phyloP scores from a whole-genome alignment of 768 basidiomycete species.

The Termitomyces bulborhizus region DNA sequence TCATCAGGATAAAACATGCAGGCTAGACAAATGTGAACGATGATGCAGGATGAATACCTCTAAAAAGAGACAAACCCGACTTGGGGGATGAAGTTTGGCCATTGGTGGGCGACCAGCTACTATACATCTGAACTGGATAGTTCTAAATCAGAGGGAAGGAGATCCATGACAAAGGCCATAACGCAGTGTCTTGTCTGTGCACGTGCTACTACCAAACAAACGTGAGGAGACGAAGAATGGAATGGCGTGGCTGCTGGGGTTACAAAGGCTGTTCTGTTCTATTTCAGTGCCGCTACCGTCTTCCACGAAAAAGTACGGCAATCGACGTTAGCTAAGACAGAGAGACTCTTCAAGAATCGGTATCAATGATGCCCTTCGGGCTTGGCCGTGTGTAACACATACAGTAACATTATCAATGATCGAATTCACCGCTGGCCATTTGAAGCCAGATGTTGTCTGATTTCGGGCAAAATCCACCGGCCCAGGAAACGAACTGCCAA shows the following conservation, averaged over 20 bases:
- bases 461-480: neutral
- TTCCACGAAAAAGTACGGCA: conserved; percentile 5
- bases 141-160: neutral
- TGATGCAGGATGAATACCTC: neutral
- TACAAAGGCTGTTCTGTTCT: conserved; percentile 12
- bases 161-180: conserved; percentile 1
- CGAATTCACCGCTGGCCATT: neutral
- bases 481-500: neutral
- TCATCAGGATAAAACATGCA: conserved; percentile 8
- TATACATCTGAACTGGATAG: conserved; percentile 9
- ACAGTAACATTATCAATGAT: neutral
- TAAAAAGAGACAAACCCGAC: neutral
- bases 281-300: conserved; percentile 7
- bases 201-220: conserved; percentile 12
- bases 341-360: conserved; percentile 10
- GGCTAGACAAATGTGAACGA: neutral
- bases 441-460: neutral
- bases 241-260: conserved; percentile 5
- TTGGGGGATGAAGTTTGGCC: conserved; percentile 6
- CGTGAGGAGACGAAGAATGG: conserved; percentile 10
- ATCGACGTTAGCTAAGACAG: conserved; percentile 5
- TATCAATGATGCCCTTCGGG: neutral
- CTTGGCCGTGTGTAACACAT: conserved; percentile 12
- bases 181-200: neutral
- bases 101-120: conserved; percentile 7